phyloP scores from a whole-genome alignment of 2,329 filamentous ascomycete species.

The Penicillium capsulatum region DNA sequence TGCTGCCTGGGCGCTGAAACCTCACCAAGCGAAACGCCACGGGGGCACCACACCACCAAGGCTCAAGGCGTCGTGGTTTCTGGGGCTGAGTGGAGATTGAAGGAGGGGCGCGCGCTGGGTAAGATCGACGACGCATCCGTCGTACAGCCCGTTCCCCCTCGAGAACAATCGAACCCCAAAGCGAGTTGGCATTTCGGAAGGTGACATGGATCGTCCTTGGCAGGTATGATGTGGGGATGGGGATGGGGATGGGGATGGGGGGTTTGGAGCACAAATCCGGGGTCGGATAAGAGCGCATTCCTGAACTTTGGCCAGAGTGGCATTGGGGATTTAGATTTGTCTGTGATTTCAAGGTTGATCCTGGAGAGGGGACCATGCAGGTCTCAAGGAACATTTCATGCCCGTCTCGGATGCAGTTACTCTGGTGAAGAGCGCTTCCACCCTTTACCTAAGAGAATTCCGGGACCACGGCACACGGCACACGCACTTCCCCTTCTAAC shows the following conservation, averaged over 20 bases:
- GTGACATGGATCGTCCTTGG: constrained; percentile 16
- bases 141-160: too few relatives aligned
- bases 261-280: constrained; percentile 9
- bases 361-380: too few relatives aligned
- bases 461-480: background rate
- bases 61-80: too few relatives aligned
- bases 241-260: constrained; percentile 10
- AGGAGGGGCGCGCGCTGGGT: too few relatives aligned
- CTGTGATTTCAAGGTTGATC: too few relatives aligned
- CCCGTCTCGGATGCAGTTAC: too few relatives aligned
- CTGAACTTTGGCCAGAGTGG: background rate
- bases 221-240: constrained; percentile 5
- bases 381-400: too few relatives aligned
- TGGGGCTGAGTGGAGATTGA: background rate
- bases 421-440: background rate
- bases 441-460: constrained; percentile 14
- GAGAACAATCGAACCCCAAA: too few relatives aligned
- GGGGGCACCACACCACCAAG: background rate
- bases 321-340: too few relatives aligned
- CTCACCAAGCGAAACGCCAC: constrained; percentile 10
- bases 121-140: constrained; percentile 6
- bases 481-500: background rate
- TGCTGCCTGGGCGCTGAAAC: constrained; percentile 10
- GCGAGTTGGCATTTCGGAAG: constrained; percentile 2
- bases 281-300: constrained; percentile 8